A percentile compares a stretch with the other conserved stretches of the same genome.
Evolutionary conservation across 139 green algal genomes (phyloP).

Genomic region (Volvox africanus): DNA sequence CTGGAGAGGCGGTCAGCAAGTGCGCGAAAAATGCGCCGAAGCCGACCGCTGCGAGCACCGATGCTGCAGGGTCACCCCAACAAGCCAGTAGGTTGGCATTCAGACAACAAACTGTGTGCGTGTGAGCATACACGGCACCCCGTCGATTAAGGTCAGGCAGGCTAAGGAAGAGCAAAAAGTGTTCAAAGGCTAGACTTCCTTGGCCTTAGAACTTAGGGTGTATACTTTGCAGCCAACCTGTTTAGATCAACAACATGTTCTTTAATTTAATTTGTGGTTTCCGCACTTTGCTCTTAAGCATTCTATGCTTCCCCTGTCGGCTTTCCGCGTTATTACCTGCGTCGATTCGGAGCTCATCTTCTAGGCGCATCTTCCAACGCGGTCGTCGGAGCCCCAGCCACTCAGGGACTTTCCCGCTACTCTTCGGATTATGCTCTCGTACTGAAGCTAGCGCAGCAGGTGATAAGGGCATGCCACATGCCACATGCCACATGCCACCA

Average conservation of each 20-base stretch:
- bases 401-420: background rate
- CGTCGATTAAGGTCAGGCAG: background rate
- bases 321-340: background rate
- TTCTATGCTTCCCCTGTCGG: background rate
- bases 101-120: background rate
- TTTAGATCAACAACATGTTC: background rate
- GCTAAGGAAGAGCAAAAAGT: background rate
- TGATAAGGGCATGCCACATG: background rate
- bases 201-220: too few species aligned
- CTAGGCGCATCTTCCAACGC: too few species aligned
- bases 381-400: too few species aligned
- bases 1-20: background rate
- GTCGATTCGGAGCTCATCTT: background rate
- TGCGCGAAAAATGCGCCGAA: background rate
- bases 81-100: background rate
- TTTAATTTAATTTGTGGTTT: background rate
- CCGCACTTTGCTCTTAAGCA: background rate
- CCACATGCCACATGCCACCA: background rate
- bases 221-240: too few species aligned
- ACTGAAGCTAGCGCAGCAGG: constrained; percentile 19
- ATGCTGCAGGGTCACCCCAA: background rate
- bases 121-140: background rate
- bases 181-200: too few species aligned
- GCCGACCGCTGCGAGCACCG: too few species aligned
- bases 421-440: background rate